Evolutionary conservation across 192 early-diverging fungal species (phyloP).

Genomic region (Gorgonomyces haynaldii): DNA sequence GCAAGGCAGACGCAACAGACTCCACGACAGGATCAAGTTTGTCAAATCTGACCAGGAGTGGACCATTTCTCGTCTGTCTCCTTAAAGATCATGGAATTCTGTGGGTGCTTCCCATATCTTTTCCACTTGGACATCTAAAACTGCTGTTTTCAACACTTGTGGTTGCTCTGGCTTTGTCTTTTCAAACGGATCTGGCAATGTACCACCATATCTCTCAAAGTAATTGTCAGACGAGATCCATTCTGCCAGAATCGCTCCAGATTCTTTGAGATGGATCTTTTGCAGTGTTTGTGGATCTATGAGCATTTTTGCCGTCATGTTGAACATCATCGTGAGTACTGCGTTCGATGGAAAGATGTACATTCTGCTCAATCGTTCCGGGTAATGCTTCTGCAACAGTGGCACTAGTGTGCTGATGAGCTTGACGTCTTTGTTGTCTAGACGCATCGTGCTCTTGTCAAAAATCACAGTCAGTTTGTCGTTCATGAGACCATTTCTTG

Average conservation of each 20-base stretch:
- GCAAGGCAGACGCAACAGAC: constrained; percentile 30
- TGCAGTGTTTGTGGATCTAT: constrained; percentile 14
- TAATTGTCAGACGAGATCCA: constrained; percentile 3
- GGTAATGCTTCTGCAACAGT: constrained; percentile 30
- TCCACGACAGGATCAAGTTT: constrained; percentile 29
- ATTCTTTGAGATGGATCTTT: constrained; percentile 10
- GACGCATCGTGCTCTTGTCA: constrained; percentile 11
- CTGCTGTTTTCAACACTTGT: not conserved
- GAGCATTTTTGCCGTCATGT: constrained; percentile 14
- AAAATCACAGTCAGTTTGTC: constrained; percentile 24
- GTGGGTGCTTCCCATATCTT: not conserved
- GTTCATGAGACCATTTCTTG: constrained; percentile 13
- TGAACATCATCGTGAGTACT: constrained; percentile 28
- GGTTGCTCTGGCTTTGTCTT: not conserved
- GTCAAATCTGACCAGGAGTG: not conserved
- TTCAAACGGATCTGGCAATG: constrained; percentile 2
- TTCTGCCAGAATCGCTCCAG: not conserved
- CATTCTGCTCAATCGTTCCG: constrained; percentile 16
- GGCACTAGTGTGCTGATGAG: constrained; percentile 7
- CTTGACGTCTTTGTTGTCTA: constrained; percentile 18
- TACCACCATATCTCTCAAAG: constrained; percentile 3
- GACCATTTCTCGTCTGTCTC: constrained; percentile 11
- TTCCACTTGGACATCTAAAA: constrained; percentile 1
- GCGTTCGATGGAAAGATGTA: constrained; percentile 26
- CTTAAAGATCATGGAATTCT: constrained; percentile 9